These are phyloP conservation scores for Aspergillus chevalieri DNA, from an alignment of 2,329 filamentous ascomycete genomes.

Conservation along the genomic window DNA sequence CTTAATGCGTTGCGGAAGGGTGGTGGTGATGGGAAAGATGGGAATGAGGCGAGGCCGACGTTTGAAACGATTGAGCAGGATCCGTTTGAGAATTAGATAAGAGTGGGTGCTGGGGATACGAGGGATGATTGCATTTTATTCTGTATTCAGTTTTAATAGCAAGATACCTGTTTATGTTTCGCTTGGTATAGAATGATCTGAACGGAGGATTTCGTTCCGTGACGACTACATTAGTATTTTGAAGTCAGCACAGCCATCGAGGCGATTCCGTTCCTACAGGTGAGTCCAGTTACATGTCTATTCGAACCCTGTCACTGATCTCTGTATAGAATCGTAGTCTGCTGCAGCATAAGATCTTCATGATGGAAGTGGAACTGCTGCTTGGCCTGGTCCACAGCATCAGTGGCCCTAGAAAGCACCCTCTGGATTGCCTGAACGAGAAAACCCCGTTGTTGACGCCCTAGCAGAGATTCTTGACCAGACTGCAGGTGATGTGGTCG, in stretches of 20 bases:
- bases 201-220: too few species aligned
- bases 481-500: neutral
- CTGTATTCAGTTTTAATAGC: neutral
- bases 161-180: too few species aligned
- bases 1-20: slow-evolving; percentile 24
- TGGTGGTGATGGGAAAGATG: slow-evolving; percentile 15
- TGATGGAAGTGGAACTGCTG: neutral
- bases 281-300: too few species aligned
- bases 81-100: neutral
- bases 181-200: too few species aligned
- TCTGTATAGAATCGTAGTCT: too few species aligned
- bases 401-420: neutral
- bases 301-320: too few species aligned
- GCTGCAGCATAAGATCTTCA: neutral
- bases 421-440: neutral
- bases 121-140: neutral
- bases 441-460: neutral
- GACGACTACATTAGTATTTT: too few species aligned
- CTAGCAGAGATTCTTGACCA: neutral
- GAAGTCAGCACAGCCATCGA: too few species aligned
- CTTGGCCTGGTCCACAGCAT: neutral
- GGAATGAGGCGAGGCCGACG: slow-evolving; percentile 4
- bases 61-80: slow-evolving; percentile 21
- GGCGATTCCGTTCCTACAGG: too few species aligned
- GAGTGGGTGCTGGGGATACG: neutral